Evolutionary conservation across 495 filamentous ascomycete species (phyloP).

Genomic region (Saxophila tyrrhenica): DNA sequence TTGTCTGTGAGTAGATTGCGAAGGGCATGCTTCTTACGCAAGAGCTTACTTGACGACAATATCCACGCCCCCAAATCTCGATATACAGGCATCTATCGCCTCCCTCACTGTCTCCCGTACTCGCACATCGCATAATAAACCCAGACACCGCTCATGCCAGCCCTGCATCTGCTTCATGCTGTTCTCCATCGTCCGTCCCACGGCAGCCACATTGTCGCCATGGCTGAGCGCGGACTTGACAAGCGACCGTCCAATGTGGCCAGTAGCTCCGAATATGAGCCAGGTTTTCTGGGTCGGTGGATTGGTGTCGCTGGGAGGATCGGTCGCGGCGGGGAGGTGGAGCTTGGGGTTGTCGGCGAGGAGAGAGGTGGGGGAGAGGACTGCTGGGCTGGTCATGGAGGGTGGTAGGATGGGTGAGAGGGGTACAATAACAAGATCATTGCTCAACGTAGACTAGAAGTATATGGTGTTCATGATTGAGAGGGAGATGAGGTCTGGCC

Average conservation of each 20-base stretch:
- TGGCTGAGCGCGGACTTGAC: constrained; percentile 69
- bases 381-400: background rate
- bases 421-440: no score
- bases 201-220: constrained; percentile 78
- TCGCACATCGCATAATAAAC: constrained; percentile 80
- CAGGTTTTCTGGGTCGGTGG: constrained; percentile 16
- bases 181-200: constrained; percentile 76
- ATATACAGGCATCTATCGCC: constrained; percentile 56
- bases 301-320: constrained; percentile 9
- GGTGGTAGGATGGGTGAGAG: background rate
- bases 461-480: background rate
- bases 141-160: constrained; percentile 59
- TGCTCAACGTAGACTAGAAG: background rate
- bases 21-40: background rate
- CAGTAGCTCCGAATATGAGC: constrained; percentile 81
- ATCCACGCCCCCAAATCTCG: constrained; percentile 71
- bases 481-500: no score
- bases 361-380: constrained; percentile 1
- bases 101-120: constrained; percentile 63
- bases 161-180: constrained; percentile 57
- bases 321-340: constrained; percentile 11
- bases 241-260: constrained; percentile 88
- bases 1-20: background rate
- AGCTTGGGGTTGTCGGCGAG: constrained; percentile 1
- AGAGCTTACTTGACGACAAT: constrained; percentile 63